A percentile compares a stretch with the other conserved stretches of the same genome.
Evolutionary conservation across 2,329 filamentous ascomycete species (phyloP).

Genomic region (Ascochyta fabae): DNA sequence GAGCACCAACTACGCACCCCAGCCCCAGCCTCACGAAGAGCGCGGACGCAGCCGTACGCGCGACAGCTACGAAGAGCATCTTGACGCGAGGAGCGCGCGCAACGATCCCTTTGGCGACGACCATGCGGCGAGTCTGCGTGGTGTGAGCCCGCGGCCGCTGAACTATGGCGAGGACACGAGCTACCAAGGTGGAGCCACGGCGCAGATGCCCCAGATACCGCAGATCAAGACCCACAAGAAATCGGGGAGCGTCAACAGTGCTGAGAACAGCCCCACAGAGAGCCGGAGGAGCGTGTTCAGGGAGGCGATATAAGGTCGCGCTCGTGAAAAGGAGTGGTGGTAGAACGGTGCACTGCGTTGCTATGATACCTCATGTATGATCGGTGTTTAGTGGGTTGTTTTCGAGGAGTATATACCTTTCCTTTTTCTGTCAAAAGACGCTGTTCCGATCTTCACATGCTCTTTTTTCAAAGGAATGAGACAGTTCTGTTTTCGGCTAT

Average conservation of each 20-base stretch:
- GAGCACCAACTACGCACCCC: conserved; percentile 36
- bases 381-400: conserved; percentile 2
- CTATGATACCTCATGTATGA: conserved; percentile 11
- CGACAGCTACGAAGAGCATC: conserved; percentile 50
- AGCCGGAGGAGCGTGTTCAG: conserved; percentile 70
- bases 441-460: too few species aligned
- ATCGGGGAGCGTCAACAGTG: conserved; percentile 40
- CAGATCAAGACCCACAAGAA: conserved; percentile 36
- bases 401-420: neutral
- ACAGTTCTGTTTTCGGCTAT: too few species aligned
- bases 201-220: conserved; percentile 49
- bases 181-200: conserved; percentile 47
- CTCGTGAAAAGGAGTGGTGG: neutral
- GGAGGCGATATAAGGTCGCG: conserved; percentile 65
- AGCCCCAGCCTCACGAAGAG: conserved; percentile 34
- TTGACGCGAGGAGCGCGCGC: conserved; percentile 38
- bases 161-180: conserved; percentile 58
- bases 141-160: conserved; percentile 76
- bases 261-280: conserved; percentile 67
- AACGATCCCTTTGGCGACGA: conserved; percentile 50
- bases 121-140: conserved; percentile 61
- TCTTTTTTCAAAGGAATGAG: too few species aligned
- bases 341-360: neutral
- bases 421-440: too few species aligned
- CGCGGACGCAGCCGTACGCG: conserved; percentile 58